Conservation (phyloP, 148 eudicot species). For the Persicaria tinctoria region DNA sequence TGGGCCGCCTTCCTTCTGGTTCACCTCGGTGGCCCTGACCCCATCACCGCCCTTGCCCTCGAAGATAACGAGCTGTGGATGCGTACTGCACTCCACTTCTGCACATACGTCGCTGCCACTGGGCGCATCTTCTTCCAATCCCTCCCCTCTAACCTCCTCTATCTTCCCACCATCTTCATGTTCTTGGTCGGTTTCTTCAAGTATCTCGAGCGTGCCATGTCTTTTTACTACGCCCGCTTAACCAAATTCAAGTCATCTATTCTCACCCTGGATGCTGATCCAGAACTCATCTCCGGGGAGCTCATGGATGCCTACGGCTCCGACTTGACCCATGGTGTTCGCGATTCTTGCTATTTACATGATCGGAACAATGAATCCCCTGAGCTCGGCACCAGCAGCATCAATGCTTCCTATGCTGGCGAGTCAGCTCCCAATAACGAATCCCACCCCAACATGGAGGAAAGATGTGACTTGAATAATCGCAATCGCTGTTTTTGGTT, state of each 20-base stretch:
- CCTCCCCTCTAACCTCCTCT: conserved; percentile 13
- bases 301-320: conserved; percentile 33
- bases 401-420: background rate
- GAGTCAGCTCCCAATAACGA: no score
- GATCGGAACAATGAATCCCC: background rate
- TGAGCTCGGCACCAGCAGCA: no score
- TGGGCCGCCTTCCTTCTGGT: conserved; percentile 16
- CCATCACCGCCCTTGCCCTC: conserved; percentile 13
- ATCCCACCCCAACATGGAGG: no score
- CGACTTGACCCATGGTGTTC: conserved; percentile 17
- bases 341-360: conserved; percentile 12
- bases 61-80: conserved; percentile 28
- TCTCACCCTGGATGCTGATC: conserved; percentile 25
- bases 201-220: conserved; percentile 19
- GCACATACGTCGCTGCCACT: conserved; percentile 20
- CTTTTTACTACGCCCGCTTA: conserved; percentile 26
- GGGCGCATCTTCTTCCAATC: conserved; percentile 20
- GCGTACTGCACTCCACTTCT: conserved; percentile 22
- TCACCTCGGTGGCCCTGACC: conserved; percentile 21
- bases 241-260: conserved; percentile 19
- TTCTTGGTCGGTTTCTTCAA: conserved; percentile 21
- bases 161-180: conserved; percentile 21
- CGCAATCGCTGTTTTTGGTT: no score
- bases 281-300: conserved; percentile 32
- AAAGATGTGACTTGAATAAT: no score